These are phyloP conservation scores for Pelargonium australe DNA, from an alignment of 441 rosid genomes.

Conservation along the genomic window DNA sequence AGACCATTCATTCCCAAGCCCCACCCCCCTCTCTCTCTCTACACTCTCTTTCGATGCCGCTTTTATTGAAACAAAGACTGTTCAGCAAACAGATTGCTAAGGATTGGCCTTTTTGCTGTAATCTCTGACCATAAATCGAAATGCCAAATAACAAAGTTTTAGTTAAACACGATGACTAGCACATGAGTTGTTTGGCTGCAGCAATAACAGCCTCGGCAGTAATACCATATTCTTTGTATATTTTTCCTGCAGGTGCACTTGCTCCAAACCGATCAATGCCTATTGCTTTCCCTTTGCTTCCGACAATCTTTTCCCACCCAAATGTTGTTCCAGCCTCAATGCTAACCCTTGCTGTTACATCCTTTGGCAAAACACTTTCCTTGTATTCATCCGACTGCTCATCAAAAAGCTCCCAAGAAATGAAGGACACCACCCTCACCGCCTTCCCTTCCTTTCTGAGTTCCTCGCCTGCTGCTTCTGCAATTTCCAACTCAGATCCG, in stretches of 20 bases:
- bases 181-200: constrained; percentile 51
- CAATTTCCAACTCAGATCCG: constrained; percentile 79
- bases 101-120: constrained; percentile 19
- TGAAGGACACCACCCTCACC: constrained; percentile 72
- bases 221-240: constrained; percentile 73
- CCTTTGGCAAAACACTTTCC: constrained; percentile 71
- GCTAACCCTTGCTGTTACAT: constrained; percentile 72
- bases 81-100: constrained; percentile 9
- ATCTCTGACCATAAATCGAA: constrained; percentile 24
- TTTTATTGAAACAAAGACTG: constrained; percentile 31
- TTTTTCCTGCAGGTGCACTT: constrained; percentile 74
- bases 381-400: constrained; percentile 69
- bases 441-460: constrained; percentile 75
- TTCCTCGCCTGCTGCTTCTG: constrained; percentile 63
- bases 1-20: constrained; percentile 17
- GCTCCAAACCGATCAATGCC: constrained; percentile 79
- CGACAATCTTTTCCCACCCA: constrained; percentile 76
- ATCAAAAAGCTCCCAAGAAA: constrained; percentile 80
- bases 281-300: constrained; percentile 63
- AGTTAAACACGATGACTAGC: constrained; percentile 26
- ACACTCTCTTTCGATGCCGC: constrained; percentile 17
- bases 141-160: constrained; percentile 7
- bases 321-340: constrained; percentile 86
- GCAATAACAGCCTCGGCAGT: constrained; percentile 65
- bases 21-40: constrained; percentile 5